Conservation (phyloP, 2,329 filamentous ascomycete genomes). For the Niveomyces coronatus region DNA sequence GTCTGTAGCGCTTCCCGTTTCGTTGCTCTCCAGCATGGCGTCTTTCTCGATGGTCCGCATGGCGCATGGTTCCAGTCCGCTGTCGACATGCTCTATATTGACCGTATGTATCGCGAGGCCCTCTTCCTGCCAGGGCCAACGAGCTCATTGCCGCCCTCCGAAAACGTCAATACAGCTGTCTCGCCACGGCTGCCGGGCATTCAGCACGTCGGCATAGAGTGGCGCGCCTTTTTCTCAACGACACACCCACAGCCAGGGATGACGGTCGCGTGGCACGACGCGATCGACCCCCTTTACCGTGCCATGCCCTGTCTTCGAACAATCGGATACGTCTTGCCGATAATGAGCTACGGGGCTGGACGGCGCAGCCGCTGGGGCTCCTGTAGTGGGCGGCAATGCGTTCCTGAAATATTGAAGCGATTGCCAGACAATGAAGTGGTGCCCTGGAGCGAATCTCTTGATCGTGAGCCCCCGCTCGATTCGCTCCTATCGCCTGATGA, state of each 20-base stretch:
- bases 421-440: too few relatives aligned
- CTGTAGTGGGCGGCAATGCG: not conserved
- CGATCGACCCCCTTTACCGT: not conserved
- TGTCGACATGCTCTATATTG: constrained; percentile 4
- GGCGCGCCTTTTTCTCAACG: constrained; percentile 8
- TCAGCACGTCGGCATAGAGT: constrained; percentile 11
- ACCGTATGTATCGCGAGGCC: not conserved
- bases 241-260: not conserved
- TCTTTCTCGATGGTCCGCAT: not conserved
- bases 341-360: constrained; percentile 1
- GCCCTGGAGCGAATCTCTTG: too few relatives aligned
- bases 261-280: not conserved
- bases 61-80: constrained; percentile 1
- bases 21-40: not conserved
- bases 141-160: constrained; percentile 10
- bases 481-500: too few relatives aligned
- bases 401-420: too few relatives aligned
- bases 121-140: too few relatives aligned
- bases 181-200: not conserved
- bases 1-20: not conserved
- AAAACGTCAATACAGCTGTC: constrained; percentile 8
- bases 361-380: constrained; percentile 3
- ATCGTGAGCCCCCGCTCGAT: too few relatives aligned
- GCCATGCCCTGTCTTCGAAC: constrained; percentile 1
- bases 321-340: constrained; percentile 6